phyloP scores from a whole-genome alignment of 1,284 basidiomycete genomes.

The Ganoderma boninense region DNA sequence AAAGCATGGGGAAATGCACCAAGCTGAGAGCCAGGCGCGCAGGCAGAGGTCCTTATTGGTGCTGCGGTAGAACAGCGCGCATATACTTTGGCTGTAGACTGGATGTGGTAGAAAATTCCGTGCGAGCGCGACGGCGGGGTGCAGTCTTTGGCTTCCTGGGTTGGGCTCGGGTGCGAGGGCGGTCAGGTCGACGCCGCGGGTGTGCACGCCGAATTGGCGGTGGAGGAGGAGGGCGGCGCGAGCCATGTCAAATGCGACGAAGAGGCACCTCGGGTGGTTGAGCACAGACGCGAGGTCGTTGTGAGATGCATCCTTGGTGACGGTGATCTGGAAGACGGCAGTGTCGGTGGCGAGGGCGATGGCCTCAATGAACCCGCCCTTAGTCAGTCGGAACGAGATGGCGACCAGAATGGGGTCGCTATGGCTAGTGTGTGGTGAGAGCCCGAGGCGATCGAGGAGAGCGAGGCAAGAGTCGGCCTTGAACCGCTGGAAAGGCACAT shows the following conservation, averaged over 20 bases:
- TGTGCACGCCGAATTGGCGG: conserved; percentile 7
- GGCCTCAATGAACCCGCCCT: neutral
- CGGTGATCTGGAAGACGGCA: neutral
- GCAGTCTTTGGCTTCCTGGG: neutral
- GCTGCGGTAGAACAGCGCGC: neutral
- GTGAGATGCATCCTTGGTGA: neutral
- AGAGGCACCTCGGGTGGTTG: neutral
- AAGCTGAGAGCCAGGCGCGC: too few relatives aligned
- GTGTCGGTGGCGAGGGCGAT: neutral
- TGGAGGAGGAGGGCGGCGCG: conserved; percentile 7
- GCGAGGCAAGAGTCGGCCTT: neutral
- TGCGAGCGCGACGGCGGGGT: neutral
- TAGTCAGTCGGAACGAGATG: neutral
- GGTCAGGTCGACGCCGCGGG: conserved; percentile 5
- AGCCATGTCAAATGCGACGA: conserved; percentile 4
- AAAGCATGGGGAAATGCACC: too few relatives aligned
- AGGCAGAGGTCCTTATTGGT: neutral
- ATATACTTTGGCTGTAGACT: neutral
- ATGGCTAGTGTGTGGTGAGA: too few relatives aligned
- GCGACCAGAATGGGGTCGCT: neutral
- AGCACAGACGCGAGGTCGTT: neutral
- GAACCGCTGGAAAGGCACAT: neutral
- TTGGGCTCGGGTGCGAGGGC: neutral
- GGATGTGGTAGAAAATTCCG: neutral
- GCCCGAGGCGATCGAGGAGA: neutral